Percentiles rank a stretch among this genome's conserved stretches.
Evolutionary conservation across 495 filamentous ascomycete genomes (phyloP).

Genomic region (Aspergillus diversus): DNA sequence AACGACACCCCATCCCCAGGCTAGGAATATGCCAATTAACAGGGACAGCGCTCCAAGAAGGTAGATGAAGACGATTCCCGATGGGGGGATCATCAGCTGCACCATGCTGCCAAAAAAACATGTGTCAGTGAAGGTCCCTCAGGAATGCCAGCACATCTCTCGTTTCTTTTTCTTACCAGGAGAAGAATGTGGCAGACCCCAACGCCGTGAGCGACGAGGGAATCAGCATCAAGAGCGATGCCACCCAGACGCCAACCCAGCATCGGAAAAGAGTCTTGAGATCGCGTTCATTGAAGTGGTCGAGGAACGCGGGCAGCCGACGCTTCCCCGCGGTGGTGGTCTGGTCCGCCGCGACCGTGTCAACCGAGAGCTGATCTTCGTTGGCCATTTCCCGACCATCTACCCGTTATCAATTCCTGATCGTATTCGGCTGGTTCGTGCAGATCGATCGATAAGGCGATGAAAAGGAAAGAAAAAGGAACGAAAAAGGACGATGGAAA

Average conservation of each 20-base stretch:
- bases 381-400: background rate
- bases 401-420: too few species aligned
- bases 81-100: slow-evolving; percentile 45
- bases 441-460: too few species aligned
- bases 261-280: slow-evolving; percentile 51
- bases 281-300: slow-evolving; percentile 51
- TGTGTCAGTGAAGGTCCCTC: background rate
- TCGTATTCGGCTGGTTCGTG: too few species aligned
- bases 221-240: slow-evolving; percentile 47
- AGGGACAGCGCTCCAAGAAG: slow-evolving; percentile 39
- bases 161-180: slow-evolving; percentile 14
- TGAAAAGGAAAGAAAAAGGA: too few species aligned
- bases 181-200: slow-evolving; percentile 31
- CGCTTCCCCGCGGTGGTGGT: slow-evolving; percentile 6
- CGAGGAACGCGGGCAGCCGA: slow-evolving; percentile 38
- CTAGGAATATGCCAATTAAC: slow-evolving; percentile 39
- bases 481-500: too few species aligned
- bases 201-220: slow-evolving; percentile 33
- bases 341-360: background rate
- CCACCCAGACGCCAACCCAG: slow-evolving; percentile 46
- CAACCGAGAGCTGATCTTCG: background rate
- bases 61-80: slow-evolving; percentile 43
- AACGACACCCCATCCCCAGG: slow-evolving; percentile 50
- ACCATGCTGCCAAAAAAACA: slow-evolving; percentile 19
- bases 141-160: background rate